These are phyloP conservation scores for Tricholoma bakamatsutake DNA, from an alignment of 768 basidiomycete species.

Conservation along the genomic window DNA sequence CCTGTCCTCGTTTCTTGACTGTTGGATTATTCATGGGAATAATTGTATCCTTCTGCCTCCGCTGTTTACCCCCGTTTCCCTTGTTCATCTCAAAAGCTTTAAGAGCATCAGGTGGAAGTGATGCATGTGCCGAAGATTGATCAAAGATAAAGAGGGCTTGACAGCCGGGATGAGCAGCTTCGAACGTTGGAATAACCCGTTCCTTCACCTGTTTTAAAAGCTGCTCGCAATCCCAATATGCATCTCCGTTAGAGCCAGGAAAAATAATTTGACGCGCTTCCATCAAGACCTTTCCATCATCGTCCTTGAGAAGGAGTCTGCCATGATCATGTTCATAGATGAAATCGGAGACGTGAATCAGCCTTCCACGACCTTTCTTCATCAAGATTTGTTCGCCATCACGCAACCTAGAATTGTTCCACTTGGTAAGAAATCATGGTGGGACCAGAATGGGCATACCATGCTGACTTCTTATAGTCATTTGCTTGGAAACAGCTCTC, in stretches of 20 bases:
- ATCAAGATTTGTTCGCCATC: too few species aligned
- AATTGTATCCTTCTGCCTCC: conserved; percentile 13
- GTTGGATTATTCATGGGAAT: conserved; percentile 14
- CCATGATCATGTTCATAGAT: too few species aligned
- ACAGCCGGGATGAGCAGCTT: conserved; percentile 19
- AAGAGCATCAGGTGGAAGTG: conserved; percentile 19
- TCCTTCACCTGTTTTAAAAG: conserved; percentile 22
- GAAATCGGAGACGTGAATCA: conserved; percentile 32
- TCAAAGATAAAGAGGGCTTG: too few species aligned
- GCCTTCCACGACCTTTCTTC: conserved; percentile 24
- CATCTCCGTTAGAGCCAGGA: conserved; percentile 24
- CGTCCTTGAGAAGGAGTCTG: too few species aligned
- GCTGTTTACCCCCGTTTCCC: conserved; percentile 18
- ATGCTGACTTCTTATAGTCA: neutral
- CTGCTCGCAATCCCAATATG: conserved; percentile 28
- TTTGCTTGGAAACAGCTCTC: neutral
- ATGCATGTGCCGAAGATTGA: conserved; percentile 18
- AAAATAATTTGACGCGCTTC: conserved; percentile 23
- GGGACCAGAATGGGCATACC: neutral
- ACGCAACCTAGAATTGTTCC: neutral
- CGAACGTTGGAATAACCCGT: conserved; percentile 23
- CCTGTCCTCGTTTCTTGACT: neutral
- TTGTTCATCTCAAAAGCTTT: conserved; percentile 21
- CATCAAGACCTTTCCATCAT: conserved; percentile 17
- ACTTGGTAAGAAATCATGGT: too few species aligned